A percentile compares a stretch with the other conserved stretches of the same genome.
Evolutionary conservation across 2,329 filamentous ascomycete genomes (phyloP).

Genomic region (Penicillium thymicola): DNA sequence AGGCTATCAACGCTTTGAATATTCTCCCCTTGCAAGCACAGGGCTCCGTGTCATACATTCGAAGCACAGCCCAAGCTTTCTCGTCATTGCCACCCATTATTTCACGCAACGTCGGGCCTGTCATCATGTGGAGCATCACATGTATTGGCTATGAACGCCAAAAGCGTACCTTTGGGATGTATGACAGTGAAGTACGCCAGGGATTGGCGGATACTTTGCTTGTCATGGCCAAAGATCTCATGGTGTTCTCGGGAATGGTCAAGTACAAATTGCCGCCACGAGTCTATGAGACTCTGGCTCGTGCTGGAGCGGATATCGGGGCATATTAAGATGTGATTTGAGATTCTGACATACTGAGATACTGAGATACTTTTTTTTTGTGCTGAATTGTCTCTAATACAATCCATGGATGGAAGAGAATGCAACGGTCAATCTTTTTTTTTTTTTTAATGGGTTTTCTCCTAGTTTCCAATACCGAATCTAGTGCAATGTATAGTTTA

Average conservation of each 20-base stretch:
- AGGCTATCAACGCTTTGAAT: conserved; percentile 71
- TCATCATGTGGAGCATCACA: conserved; percentile 90
- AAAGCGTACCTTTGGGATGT: conserved; percentile 66
- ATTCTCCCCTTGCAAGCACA: conserved; percentile 75
- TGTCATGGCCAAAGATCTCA: conserved; percentile 82
- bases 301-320: conserved; percentile 67
- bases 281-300: conserved; percentile 82
- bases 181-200: conserved; percentile 54
- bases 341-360: neutral
- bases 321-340: conserved; percentile 31
- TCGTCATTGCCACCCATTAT: conserved; percentile 74
- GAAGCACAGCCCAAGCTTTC: conserved; percentile 76
- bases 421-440: neutral
- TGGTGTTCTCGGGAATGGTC: conserved; percentile 89
- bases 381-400: neutral
- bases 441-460: too few species aligned
- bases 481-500: neutral
- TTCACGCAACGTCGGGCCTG: conserved; percentile 81
- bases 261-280: conserved; percentile 84
- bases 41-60: conserved; percentile 75
- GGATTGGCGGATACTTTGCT: conserved; percentile 65
- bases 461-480: neutral
- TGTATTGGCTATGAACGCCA: conserved; percentile 79
- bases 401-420: neutral
- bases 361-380: neutral